Conservation (phyloP, 345 rosid genomes). For the Citrus australasica region DNA sequence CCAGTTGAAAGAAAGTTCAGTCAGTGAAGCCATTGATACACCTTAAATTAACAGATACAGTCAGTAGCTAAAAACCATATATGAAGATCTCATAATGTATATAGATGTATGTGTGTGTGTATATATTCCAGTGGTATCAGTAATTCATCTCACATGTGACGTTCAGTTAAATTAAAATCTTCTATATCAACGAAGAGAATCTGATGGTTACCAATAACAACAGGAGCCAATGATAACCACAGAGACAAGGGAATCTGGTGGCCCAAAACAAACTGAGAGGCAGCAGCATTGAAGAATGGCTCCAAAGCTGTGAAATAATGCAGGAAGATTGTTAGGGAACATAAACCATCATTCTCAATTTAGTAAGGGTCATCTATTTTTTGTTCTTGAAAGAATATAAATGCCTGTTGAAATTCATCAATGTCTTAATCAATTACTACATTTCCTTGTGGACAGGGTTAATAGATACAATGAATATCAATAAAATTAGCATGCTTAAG, state of each 20-base stretch:
- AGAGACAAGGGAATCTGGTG: constrained; percentile 45
- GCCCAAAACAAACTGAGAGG: constrained; percentile 51
- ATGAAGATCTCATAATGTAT: background rate
- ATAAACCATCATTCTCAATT: background rate
- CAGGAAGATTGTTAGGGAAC: constrained; percentile 5
- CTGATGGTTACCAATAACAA: constrained; percentile 38
- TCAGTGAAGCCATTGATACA: constrained; percentile 55
- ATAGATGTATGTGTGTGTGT: too few relatives aligned
- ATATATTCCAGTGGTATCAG: background rate
- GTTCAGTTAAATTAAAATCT: background rate
- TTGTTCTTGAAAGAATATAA: background rate
- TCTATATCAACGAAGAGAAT: background rate
- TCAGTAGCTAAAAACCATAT: background rate
- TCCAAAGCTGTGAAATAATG: constrained; percentile 37
- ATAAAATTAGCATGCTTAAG: background rate
- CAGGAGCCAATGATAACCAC: constrained; percentile 53
- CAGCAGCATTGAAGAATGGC: constrained; percentile 54
- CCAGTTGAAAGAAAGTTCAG: constrained; percentile 60
- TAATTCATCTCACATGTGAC: background rate
- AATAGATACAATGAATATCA: background rate
- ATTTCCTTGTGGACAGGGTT: background rate
- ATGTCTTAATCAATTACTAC: background rate
- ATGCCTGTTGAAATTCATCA: background rate
- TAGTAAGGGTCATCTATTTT: background rate
- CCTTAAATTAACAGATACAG: constrained; percentile 24